phyloP scores from a whole-genome alignment of 345 rosid species.

The Melaleuca quinquenervia region DNA sequence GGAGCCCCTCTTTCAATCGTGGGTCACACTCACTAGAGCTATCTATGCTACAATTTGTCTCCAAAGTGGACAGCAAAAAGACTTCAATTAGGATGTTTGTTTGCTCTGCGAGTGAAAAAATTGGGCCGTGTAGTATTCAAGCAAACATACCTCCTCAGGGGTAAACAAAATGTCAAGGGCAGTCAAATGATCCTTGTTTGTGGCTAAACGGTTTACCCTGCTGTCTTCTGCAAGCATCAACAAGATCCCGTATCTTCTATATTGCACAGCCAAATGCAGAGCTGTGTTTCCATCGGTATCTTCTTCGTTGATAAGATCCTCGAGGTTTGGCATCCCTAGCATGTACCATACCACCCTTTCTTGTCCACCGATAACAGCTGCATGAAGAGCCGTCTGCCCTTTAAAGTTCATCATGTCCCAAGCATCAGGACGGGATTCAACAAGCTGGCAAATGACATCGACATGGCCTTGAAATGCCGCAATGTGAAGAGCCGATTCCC shows the following conservation, averaged over 20 bases:
- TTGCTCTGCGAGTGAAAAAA: neutral
- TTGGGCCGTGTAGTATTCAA: neutral
- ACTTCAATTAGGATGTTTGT: neutral
- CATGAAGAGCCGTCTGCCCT: neutral
- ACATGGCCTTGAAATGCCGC: neutral
- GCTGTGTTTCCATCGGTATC: fast-evolving
- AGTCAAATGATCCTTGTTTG: neutral
- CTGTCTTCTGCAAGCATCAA: neutral
- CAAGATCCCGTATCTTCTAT: neutral
- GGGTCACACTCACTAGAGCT: neutral
- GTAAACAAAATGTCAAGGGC: neutral
- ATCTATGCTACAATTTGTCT: neutral
- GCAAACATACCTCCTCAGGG: neutral
- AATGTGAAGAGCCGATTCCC: neutral
- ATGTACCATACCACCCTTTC: too few species aligned
- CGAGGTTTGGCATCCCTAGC: fast-evolving
- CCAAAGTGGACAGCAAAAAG: neutral
- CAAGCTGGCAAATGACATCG: neutral
- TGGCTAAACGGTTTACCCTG: neutral
- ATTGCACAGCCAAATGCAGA: neutral
- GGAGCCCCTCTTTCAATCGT: neutral
- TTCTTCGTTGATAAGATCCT: too few species aligned
- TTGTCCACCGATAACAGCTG: neutral
- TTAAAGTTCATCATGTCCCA: neutral
- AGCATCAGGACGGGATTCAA: neutral